A percentile compares a stretch with the other conserved stretches of the same genome.
These are phyloP conservation scores for Rosa rugosa DNA, from an alignment of 306 rosid genomes.

Conservation along the genomic window DNA sequence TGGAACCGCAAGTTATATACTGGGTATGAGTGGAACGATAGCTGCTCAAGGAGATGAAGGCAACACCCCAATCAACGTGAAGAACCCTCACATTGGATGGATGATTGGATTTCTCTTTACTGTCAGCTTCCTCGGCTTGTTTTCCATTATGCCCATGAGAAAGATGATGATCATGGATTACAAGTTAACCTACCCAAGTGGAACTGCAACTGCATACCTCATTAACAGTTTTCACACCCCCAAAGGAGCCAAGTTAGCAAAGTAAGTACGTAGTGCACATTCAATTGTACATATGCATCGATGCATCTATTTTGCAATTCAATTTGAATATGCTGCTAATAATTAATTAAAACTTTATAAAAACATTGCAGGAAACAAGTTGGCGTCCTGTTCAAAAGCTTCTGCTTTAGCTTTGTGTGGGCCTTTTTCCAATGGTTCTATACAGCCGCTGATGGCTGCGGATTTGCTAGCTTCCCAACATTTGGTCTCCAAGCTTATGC, in stretches of 20 bases:
- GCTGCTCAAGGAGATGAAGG: constrained; percentile 58
- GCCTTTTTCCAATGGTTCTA: constrained; percentile 75
- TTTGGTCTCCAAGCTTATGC: constrained; percentile 64
- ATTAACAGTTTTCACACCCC: constrained; percentile 84
- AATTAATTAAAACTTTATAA: neutral
- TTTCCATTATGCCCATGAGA: constrained; percentile 70
- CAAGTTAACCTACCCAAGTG: constrained; percentile 78
- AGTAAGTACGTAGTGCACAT: constrained; percentile 34
- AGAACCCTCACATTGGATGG: constrained; percentile 59
- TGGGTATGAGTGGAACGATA: constrained; percentile 63
- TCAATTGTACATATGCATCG: neutral
- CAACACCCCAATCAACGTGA: constrained; percentile 51
- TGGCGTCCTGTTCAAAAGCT: constrained; percentile 54
- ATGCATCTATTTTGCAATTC: neutral
- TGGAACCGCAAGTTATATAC: constrained; percentile 72
- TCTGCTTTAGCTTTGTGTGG: constrained; percentile 55
- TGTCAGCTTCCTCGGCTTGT: constrained; percentile 76
- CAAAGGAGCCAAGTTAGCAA: constrained; percentile 74
- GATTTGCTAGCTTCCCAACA: constrained; percentile 64
- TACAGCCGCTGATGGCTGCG: constrained; percentile 60
- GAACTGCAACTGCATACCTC: constrained; percentile 84
- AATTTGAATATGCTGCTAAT: neutral
- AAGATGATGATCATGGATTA: constrained; percentile 74
- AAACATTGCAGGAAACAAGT: constrained; percentile 55
- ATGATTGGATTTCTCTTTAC: constrained; percentile 66